These are phyloP conservation scores for Serendipita vermifera DNA, from an alignment of 768 basidiomycete species.

Conservation along the genomic window DNA sequence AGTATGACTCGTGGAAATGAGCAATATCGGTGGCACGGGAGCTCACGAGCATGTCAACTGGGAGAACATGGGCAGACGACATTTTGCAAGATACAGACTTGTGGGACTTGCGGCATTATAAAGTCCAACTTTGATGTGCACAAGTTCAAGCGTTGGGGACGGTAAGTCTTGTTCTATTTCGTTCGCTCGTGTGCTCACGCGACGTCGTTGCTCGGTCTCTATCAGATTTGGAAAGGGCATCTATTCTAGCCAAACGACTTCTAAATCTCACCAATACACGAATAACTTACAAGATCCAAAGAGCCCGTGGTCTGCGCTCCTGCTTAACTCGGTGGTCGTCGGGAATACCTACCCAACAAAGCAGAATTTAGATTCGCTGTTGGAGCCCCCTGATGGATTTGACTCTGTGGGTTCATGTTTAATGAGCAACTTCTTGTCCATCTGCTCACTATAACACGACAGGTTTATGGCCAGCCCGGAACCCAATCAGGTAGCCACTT, in stretches of 20 bases:
- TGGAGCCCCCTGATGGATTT: not conserved
- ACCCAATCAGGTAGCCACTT: too few species aligned
- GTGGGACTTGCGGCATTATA: slow-evolving; percentile 44
- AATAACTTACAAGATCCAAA: slow-evolving; percentile 32
- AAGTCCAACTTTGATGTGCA: slow-evolving; percentile 45
- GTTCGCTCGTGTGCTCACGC: slow-evolving; percentile 42
- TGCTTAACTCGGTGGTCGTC: slow-evolving; percentile 49
- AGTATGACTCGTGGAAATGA: slow-evolving; percentile 47
- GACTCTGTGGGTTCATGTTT: slow-evolving; percentile 19
- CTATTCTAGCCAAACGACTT: slow-evolving; percentile 53
- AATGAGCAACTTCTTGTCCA: too few species aligned
- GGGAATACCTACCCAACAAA: slow-evolving; percentile 35
- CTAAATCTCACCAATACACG: slow-evolving; percentile 57
- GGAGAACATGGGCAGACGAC: slow-evolving; percentile 37
- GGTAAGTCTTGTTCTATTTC: slow-evolving; percentile 16
- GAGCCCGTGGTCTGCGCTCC: slow-evolving; percentile 35
- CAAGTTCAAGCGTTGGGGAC: slow-evolving; percentile 35
- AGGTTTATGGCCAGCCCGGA: too few species aligned
- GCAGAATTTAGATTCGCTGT: not conserved
- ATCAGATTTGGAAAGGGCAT: slow-evolving; percentile 53
- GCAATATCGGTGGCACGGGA: slow-evolving; percentile 56
- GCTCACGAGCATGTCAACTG: slow-evolving; percentile 41
- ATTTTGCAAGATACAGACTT: slow-evolving; percentile 38
- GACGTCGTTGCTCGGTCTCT: slow-evolving; percentile 2
- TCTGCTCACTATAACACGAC: too few species aligned